A percentile compares a stretch with the other conserved stretches of the same genome.
phyloP scores from a whole-genome alignment of 208 protist genomes.

The Trypanosoma mega region DNA sequence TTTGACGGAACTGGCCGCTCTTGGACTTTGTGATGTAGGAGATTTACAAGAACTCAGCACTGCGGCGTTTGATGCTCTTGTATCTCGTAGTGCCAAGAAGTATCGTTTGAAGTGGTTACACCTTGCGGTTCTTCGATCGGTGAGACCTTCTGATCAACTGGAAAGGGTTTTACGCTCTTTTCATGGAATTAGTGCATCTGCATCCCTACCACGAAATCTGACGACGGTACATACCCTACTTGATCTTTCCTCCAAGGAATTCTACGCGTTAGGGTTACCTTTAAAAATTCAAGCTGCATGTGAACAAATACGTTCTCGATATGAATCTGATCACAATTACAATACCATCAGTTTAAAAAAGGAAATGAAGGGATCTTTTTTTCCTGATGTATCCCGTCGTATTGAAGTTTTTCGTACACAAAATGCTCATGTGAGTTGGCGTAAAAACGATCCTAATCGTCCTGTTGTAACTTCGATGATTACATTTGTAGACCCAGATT shows the following conservation, averaged over 20 bases:
- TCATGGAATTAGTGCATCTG: conserved; percentile 40
- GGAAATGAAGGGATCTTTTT: conserved; percentile 54
- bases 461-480: conserved; percentile 85
- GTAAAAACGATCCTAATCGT: conserved; percentile 76
- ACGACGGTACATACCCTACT: conserved; percentile 58
- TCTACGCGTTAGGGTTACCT: conserved; percentile 42
- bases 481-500: conserved; percentile 75
- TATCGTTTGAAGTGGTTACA: conserved; percentile 57
- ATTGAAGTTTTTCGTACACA: conserved; percentile 43
- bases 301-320: conserved; percentile 68
- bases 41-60: conserved; percentile 80
- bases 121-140: conserved; percentile 52
- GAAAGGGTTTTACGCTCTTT: conserved; percentile 60
- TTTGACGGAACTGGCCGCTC: conserved; percentile 47
- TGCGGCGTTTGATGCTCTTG: conserved; percentile 67
- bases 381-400: conserved; percentile 37
- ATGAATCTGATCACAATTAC: conserved; percentile 56
- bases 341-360: conserved; percentile 59
- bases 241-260: conserved; percentile 35
- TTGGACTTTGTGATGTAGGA: conserved; percentile 63
- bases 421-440: conserved; percentile 81
- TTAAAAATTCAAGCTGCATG: conserved; percentile 65
- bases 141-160: conserved; percentile 53
- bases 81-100: conserved; percentile 29
- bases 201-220: conserved; percentile 38